phyloP scores from a whole-genome alignment of 2,329 filamentous ascomycete species.

The Colletotrichum falcatum region DNA sequence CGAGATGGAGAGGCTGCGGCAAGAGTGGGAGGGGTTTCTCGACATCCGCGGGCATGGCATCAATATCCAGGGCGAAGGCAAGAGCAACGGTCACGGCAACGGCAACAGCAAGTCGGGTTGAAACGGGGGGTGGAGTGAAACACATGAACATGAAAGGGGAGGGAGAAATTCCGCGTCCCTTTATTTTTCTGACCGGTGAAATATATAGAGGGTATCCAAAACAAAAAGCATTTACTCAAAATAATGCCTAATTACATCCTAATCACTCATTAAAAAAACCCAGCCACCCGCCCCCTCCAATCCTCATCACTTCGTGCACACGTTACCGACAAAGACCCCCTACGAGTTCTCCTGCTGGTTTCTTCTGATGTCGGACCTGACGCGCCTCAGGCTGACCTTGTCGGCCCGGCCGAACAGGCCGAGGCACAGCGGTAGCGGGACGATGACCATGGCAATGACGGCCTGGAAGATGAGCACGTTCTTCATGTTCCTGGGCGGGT shows the following conservation, averaged over 20 bases:
- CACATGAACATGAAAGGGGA: neutral
- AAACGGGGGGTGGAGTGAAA: neutral
- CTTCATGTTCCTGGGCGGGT: slow-evolving; percentile 79
- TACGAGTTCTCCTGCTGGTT: neutral
- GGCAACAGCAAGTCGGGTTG: slow-evolving; percentile 20
- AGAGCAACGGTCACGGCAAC: slow-evolving; percentile 3
- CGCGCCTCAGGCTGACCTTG: slow-evolving; percentile 62
- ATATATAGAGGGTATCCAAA: slow-evolving; percentile 17
- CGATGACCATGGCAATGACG: slow-evolving; percentile 72
- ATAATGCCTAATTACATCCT: slow-evolving; percentile 16
- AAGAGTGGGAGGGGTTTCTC: slow-evolving; percentile 70
- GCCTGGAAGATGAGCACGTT: slow-evolving; percentile 83
- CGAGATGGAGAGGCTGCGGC: slow-evolving; percentile 78
- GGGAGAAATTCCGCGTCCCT: no score
- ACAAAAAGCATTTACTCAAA: slow-evolving; percentile 1
- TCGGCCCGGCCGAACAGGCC: slow-evolving; percentile 75
- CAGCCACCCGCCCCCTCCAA: neutral
- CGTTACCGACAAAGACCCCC: neutral
- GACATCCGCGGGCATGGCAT: slow-evolving; percentile 23
- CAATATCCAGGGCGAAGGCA: slow-evolving; percentile 4
- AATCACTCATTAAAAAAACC: neutral
- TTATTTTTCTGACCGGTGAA: neutral
- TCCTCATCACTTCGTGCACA: neutral
- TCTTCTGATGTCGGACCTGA: slow-evolving; percentile 55
- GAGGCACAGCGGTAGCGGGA: slow-evolving; percentile 76